Conservation (phyloP, 257 asterid genomes). For the Nicotiana tomentosiformis region DNA sequence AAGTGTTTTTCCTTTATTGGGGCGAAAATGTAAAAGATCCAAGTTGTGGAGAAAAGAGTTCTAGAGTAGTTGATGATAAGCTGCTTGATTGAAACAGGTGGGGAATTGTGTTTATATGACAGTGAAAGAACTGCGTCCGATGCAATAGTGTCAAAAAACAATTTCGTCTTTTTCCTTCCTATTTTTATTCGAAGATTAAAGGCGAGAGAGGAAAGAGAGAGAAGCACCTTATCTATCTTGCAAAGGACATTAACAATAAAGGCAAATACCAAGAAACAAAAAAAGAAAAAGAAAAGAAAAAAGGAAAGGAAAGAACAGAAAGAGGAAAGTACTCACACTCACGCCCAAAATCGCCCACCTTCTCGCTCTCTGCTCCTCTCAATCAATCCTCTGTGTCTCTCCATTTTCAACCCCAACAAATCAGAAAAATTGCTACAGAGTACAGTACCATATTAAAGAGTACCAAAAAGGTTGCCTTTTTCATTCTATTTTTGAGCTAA, state of each 20-base stretch:
- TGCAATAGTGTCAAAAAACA: conserved; percentile 2
- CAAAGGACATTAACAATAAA: conserved; percentile 6
- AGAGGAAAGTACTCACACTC: neutral
- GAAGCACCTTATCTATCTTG: neutral
- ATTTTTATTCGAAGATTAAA: conserved; percentile 1
- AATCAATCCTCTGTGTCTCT: neutral
- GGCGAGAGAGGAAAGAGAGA: neutral
- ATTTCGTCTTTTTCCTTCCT: conserved; percentile 4
- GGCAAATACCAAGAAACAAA: neutral
- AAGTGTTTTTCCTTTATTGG: neutral
- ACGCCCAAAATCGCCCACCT: neutral
- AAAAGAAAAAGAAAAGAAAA: neutral
- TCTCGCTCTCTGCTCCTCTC: neutral
- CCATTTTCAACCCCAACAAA: neutral
- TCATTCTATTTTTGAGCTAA: neutral
- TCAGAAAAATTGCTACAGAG: neutral
- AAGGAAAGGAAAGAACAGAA: neutral
- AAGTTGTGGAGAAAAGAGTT: neutral
- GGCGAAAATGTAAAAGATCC: neutral
- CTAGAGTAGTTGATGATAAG: conserved; percentile 12
- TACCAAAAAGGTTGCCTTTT: neutral
- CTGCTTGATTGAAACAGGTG: conserved; percentile 8
- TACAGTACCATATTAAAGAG: neutral
- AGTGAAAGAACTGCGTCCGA: neutral
- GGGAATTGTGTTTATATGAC: conserved; percentile 3